A percentile compares a stretch with the other conserved stretches of the same genome.
These are phyloP conservation scores for Xylaria telfairii DNA, from an alignment of 495 filamentous ascomycete genomes.

Conservation along the genomic window DNA sequence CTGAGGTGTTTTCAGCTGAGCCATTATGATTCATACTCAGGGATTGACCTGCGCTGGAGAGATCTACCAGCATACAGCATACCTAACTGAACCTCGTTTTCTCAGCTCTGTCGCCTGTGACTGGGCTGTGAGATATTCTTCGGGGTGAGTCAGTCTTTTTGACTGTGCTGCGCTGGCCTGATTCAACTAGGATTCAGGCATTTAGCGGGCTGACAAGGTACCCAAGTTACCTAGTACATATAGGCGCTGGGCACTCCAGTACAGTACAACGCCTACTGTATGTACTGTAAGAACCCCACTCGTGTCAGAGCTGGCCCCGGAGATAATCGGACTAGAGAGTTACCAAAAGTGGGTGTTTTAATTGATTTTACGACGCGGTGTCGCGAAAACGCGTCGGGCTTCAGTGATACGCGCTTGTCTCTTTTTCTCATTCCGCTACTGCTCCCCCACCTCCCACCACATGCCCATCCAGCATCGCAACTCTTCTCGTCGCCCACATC, in stretches of 20 bases:
- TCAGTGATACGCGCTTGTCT: constrained; percentile 2
- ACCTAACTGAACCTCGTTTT: not conserved
- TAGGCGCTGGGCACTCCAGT: too few relatives aligned
- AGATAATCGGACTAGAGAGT: constrained; percentile 32
- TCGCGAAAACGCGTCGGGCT: constrained; percentile 32
- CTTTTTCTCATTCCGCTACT: constrained; percentile 9
- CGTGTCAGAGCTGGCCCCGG: constrained; percentile 11
- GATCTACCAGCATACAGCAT: not conserved
- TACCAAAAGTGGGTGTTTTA: constrained; percentile 27
- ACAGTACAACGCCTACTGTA: too few relatives aligned
- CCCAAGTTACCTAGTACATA: not conserved
- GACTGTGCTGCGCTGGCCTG: too few relatives aligned
- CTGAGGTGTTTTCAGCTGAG: not conserved
- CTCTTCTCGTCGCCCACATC: constrained; percentile 1
- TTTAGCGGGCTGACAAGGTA: not conserved
- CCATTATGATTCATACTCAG: constrained; percentile 15
- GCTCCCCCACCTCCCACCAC: not conserved
- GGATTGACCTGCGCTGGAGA: not conserved
- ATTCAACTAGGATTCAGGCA: too few relatives aligned
- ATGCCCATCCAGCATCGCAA: constrained; percentile 4
- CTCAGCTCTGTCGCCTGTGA: not conserved
- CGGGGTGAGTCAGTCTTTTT: constrained; percentile 17
- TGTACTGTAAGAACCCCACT: too few relatives aligned
- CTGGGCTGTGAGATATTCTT: not conserved
- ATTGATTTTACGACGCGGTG: constrained; percentile 33